A percentile compares a stretch with the other conserved stretches of the same genome.
Conservation (phyloP, 352 stramenopile species). For the Thalassiosira mediterranea region DNA sequence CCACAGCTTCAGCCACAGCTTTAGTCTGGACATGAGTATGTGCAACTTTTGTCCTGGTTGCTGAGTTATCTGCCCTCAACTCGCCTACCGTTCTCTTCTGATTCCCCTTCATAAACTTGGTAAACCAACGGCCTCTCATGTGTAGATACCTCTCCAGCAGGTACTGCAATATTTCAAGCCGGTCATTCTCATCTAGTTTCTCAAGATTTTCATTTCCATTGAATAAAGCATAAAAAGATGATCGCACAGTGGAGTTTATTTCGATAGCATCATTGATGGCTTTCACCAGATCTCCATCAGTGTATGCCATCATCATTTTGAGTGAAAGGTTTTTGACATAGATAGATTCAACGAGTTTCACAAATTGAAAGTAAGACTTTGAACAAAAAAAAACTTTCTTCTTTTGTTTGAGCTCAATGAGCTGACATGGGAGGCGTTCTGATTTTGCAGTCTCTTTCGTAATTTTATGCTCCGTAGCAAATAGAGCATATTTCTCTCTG, state of each 20-base stretch:
- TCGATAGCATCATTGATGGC: slow-evolving; percentile 16
- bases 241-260: background rate
- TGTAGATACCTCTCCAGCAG: background rate
- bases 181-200: background rate
- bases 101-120: slow-evolving; percentile 4
- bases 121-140: slow-evolving; percentile 2
- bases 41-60: background rate
- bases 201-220: slow-evolving; percentile 6
- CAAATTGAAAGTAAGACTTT: slow-evolving; percentile 30
- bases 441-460: slow-evolving; percentile 6
- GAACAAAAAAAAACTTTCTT: slow-evolving; percentile 9
- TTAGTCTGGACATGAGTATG: too few relatives aligned
- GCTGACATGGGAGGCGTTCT: slow-evolving; percentile 6
- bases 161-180: slow-evolving; percentile 1
- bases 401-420: slow-evolving; percentile 17
- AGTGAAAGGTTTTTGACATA: slow-evolving; percentile 34
- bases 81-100: background rate
- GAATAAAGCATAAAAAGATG: slow-evolving; percentile 6
- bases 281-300: slow-evolving; percentile 21
- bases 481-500: slow-evolving; percentile 14
- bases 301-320: slow-evolving; percentile 43
- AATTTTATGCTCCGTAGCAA: slow-evolving; percentile 1
- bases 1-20: too few relatives aligned
- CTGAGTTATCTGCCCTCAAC: background rate
- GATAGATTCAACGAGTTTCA: slow-evolving; percentile 28